Evolutionary conservation across 768 basidiomycete species (phyloP).

Genomic region (Lactarius trivialis): DNA sequence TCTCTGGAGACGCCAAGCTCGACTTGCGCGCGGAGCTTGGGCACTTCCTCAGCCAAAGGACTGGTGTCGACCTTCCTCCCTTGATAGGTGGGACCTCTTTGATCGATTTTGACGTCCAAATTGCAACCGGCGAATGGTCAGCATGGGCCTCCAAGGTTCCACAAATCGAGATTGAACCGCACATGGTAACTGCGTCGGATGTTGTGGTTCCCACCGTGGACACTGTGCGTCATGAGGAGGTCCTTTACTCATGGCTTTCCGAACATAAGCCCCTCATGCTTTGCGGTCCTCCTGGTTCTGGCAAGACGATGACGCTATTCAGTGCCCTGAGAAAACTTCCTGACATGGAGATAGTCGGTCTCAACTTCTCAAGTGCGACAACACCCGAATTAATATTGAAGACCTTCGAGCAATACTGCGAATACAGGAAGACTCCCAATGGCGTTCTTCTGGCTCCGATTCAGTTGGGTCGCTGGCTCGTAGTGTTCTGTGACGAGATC

Average conservation of each 20-base stretch:
- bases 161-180: constrained; percentile 93
- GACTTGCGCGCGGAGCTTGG: constrained; percentile 87
- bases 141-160: constrained; percentile 92
- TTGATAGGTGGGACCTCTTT: constrained; percentile 72
- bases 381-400: constrained; percentile 97
- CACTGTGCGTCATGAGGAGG: constrained; percentile 97
- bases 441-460: constrained; percentile 92
- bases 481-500: constrained; percentile 99
- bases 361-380: constrained; percentile 98
- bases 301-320: constrained; percentile 99
- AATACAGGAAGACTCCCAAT: constrained; percentile 96
- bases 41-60: constrained; percentile 75
- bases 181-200: constrained; percentile 91
- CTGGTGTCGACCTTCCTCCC: constrained; percentile 84
- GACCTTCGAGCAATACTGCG: constrained; percentile 99
- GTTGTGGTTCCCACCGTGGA: constrained; percentile 98
- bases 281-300: constrained; percentile 98
- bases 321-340: constrained; percentile 95
- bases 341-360: constrained; percentile 97
- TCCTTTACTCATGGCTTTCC: constrained; percentile 96
- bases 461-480: constrained; percentile 96
- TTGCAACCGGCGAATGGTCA: constrained; percentile 79
- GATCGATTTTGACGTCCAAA: constrained; percentile 92
- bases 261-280: constrained; percentile 98
- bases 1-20: constrained; percentile 92